Base-by-base conservation (phyloP, 768 basidiomycete genomes). In the Imleria badia region DNA sequence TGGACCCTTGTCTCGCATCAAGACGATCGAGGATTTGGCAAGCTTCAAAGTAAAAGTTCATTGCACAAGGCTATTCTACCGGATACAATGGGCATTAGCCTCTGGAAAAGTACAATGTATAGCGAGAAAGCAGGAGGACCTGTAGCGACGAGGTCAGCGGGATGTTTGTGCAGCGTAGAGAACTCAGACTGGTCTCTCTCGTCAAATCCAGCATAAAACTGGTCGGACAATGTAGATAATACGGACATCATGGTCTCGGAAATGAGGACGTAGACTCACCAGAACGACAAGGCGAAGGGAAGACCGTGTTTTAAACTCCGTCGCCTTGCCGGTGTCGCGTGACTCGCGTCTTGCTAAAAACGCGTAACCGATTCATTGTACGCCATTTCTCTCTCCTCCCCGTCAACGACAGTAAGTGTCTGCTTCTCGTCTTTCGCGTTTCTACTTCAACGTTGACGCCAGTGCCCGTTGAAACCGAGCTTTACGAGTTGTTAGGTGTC, bases 21-120 rank as follows among this genome's bases (percentile, higher is more conserved):
- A 98, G 80, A 61, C 86, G 86, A 68, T 96, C 93, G 63, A 98
- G 76, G 6, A 85, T 79, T 64, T 85, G 80, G 60, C 87, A 87
- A 60, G 93, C 91, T 70, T 91, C 87, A 76, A 93, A 93, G 76
- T 97, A 97, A 76, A 96, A 94, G 77, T 95, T 95, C 94, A 97
- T 96, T 72, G 67, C 50, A 67, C 8, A 51, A 46, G 47, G 51
- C 48, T 67, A 69, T 55, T 60, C 58, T 69, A 71, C 63, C 23
- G 20, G 56, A 58, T 61, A 65, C 66, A 63, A 60, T 15, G 49
- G 54, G 52, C 57, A 58, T 71, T 49, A 67, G 64, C 67, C 63
- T 63, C 54, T 52, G 45, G 19, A 47, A 48, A 53, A 63, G 50
- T 60, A 67, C 66, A 59, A 41, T 54, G 60, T 49, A 67, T 55